Evolutionary conservation across 2,329 filamentous ascomycete species (phyloP), one percentile per base, ranked within the genome.

Genomic region (Talaromyces sp.): DNA sequence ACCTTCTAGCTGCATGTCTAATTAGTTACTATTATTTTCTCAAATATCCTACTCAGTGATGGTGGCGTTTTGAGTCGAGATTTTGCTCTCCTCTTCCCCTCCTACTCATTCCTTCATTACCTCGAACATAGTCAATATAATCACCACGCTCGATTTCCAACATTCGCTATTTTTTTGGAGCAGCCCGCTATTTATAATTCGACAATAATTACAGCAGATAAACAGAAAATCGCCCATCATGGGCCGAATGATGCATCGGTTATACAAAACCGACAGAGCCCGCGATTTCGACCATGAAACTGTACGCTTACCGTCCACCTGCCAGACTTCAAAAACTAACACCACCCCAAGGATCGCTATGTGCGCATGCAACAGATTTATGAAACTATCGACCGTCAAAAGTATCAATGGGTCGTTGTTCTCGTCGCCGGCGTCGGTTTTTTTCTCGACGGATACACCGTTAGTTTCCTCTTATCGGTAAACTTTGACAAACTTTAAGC

Each of bases 371-470:
- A 76, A 67, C 78, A 79, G 67, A 77, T 80, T 61, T 81, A 80
- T 66, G 76, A 79, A 63, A 80, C 78, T 1, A 79, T 81, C 68
- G 78, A 81, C 69, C 75, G 77, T 39, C 77, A 79, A 65, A 70
- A 69, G 7, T 81, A 74, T 62, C 78, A 80, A 71, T 79, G 77
- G 76, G 69, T 79, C 14, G 77, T 81, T 2, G 79, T 80, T 7
- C 70, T 81, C 3, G 82, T 83, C 7, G 80, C 81, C 16, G 81
- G 80, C 22, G 76, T 81, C n/a, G 81, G 81, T 13, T 83, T 83
- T 71, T 80, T 83, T 64, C 79, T 82, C 3, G 81, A 83, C 73
- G 78, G 78, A 52, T 81, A 80, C 57, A 79, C 79, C 5, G 75
- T 77, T 41, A 65, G 71, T 48, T 11, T 19, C 31, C 48, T 47